Evolutionary conservation across 2,329 filamentous ascomycete genomes (phyloP).

Genomic region (Pezicula neosporulosa): DNA sequence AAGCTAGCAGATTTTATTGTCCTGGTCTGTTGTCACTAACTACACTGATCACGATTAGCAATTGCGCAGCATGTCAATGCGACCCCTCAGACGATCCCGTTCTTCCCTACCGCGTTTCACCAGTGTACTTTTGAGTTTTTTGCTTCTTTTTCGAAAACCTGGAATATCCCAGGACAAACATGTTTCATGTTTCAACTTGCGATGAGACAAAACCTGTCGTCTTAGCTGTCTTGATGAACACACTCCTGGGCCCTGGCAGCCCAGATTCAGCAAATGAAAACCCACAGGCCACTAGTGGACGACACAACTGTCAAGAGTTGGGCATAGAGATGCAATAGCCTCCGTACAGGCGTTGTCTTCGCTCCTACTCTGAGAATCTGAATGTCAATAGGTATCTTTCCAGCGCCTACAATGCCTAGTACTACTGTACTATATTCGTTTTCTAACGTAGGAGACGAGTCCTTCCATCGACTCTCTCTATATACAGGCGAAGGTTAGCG

Average conservation of each 20-base stretch:
- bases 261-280: no score
- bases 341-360: no score
- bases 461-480: no score
- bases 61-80: constrained; percentile 1
- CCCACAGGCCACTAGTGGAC: no score
- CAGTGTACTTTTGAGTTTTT: neutral
- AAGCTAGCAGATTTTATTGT: neutral
- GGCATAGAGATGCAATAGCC: no score
- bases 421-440: no score
- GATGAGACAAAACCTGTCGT: neutral
- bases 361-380: no score
- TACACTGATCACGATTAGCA: neutral
- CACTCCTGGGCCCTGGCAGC: neutral
- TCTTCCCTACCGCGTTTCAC: neutral
- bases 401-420: no score
- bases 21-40: neutral
- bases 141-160: neutral
- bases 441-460: no score
- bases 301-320: no score
- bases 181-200: neutral
- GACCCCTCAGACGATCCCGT: neutral
- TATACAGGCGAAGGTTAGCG: no score
- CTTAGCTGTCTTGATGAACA: neutral
- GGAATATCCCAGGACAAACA: neutral
- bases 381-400: no score